Percentiles rank a stretch among this genome's conserved stretches.
Evolutionary conservation across 805 yeast species (phyloP).

Genomic region (Starmera quercuum): DNA sequence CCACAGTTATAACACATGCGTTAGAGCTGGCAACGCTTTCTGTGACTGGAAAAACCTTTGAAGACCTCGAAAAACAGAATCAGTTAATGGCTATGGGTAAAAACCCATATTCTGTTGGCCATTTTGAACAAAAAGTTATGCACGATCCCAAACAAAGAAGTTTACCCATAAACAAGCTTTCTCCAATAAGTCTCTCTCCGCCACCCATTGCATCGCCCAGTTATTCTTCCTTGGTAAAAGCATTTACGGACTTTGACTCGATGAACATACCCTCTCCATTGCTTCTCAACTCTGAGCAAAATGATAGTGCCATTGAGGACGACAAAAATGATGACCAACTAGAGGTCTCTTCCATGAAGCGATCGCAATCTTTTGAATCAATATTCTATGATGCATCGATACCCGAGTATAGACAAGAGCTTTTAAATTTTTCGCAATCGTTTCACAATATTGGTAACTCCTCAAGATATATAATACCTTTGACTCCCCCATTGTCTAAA

Average conservation of each 20-base stretch:
- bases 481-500: neutral
- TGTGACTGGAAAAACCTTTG: constrained; percentile 45
- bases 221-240: constrained; percentile 13
- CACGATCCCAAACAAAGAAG: too few relatives aligned
- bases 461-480: neutral
- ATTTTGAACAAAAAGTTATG: too few relatives aligned
- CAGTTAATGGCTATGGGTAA: constrained; percentile 29
- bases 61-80: constrained; percentile 33
- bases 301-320: too few relatives aligned
- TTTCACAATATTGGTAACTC: too few relatives aligned
- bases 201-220: constrained; percentile 9
- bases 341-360: constrained; percentile 3
- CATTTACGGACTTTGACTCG: constrained; percentile 18
- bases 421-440: constrained; percentile 10
- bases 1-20: constrained; percentile 31
- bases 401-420: constrained; percentile 17
- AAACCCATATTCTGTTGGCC: constrained; percentile 33
- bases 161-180: neutral
- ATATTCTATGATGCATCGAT: constrained; percentile 10
- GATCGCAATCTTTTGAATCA: constrained; percentile 14
- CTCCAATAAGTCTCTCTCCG: neutral
- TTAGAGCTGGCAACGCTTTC: constrained; percentile 49
- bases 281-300: too few relatives aligned
- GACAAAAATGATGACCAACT: constrained; percentile 6
- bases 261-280: constrained; percentile 12